Evolutionary conservation across 2,329 filamentous ascomycete genomes (phyloP), one percentile per base, ranked within the genome.

Genomic region (Venturia carpophila): DNA sequence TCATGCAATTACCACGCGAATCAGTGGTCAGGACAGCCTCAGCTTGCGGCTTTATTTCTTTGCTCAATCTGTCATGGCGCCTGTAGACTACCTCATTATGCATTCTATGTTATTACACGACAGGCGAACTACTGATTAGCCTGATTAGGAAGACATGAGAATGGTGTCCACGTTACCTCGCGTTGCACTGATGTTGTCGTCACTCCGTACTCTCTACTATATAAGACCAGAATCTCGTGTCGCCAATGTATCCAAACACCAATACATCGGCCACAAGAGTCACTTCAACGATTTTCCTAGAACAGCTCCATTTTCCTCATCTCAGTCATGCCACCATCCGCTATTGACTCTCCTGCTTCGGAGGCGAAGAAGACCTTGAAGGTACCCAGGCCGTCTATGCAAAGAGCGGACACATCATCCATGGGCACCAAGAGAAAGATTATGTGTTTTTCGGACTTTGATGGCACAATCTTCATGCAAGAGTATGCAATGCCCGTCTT

Each of bases 401-500:
- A 67, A 37, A 64, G 66, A 42, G 63, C 69, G 19, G 66, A 68
- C 61, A 67, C 69, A 19, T 68, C 69, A 37, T 69, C 69, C 34
- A 70, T 75, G 60, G 74, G 73, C 66, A 81, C 76, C 58, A 83
- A 80, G 75, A 75, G 82, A 68, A 84, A 84, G 75, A 82, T 84
- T 65, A 80, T 84, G 67, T 83, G 81, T 72, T 84, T 84, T 70
- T 84, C 82, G 70, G 82, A 89, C 74, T 89, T 89, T 69, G 86
- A 89, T 73, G 86, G 86, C 68, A 89, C 86, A 4, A 89, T 89
- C 68, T 88, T 87, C 78, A 86, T 87, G 80, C 84, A 88, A 70
- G 71, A 71, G 60, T 61, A 27, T 5, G 60, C 15, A 15, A 34
- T 34, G 15, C 34, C 17, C 11, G n/a, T 34, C 3, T 52, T 45